Evolutionary conservation across 345 rosid genomes (phyloP).

Genomic region (Erysimum cheiranthoides): DNA sequence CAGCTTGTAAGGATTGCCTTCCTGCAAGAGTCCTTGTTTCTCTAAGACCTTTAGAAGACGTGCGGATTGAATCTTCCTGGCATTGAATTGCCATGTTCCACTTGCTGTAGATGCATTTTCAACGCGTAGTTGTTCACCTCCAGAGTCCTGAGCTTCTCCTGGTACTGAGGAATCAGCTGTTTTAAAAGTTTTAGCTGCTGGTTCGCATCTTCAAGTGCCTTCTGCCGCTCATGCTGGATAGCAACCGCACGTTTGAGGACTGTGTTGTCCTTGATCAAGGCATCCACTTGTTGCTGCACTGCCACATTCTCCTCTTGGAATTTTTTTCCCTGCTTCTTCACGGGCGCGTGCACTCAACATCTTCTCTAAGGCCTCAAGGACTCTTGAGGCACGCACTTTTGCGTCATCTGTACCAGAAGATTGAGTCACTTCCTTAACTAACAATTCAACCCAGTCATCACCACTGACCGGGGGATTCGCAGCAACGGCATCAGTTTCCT

Average conservation of each 20-base stretch:
- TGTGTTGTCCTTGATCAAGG: slow-evolving; percentile 64
- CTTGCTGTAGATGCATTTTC: slow-evolving; percentile 76
- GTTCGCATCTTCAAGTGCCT: slow-evolving; percentile 61
- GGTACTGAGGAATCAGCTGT: slow-evolving; percentile 75
- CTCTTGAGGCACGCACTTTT: slow-evolving; percentile 65
- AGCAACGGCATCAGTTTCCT: slow-evolving; percentile 39
- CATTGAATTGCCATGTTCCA: slow-evolving; percentile 67
- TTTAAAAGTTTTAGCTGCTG: slow-evolving; percentile 67
- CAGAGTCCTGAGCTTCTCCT: slow-evolving; percentile 71
- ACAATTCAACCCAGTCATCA: slow-evolving; percentile 81
- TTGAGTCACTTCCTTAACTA: slow-evolving; percentile 68
- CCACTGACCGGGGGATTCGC: slow-evolving; percentile 55
- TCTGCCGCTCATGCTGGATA: slow-evolving; percentile 87
- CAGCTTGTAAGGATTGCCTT: background rate
- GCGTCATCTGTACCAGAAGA: slow-evolving; percentile 73
- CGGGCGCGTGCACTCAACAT: slow-evolving; percentile 57
- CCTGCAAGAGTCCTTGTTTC: background rate
- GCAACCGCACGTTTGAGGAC: slow-evolving; percentile 89
- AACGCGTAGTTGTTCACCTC: slow-evolving; percentile 88
- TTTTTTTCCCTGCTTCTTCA: slow-evolving; percentile 54
- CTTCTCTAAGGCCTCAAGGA: slow-evolving; percentile 75
- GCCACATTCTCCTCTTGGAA: slow-evolving; percentile 67
- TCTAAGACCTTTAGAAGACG: slow-evolving; percentile 55
- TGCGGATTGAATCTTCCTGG: slow-evolving; percentile 75
- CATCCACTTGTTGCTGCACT: slow-evolving; percentile 74